Conservation (phyloP, 352 stramenopile genomes). For the Pythium periplocum region DNA sequence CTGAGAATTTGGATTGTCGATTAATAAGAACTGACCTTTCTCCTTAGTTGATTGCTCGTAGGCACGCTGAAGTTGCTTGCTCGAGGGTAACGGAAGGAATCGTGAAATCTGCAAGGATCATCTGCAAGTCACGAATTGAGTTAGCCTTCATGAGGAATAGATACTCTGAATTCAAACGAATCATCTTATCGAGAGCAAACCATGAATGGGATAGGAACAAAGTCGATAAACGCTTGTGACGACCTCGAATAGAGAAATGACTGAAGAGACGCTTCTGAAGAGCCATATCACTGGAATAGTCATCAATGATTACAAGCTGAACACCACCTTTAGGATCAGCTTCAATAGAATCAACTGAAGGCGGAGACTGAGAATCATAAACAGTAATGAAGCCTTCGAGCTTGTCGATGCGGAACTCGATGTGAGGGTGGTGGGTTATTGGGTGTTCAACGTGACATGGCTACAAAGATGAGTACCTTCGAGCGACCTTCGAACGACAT, state of each 20-base stretch:
- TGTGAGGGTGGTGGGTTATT: too few relatives aligned
- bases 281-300: slow-evolving; percentile 23
- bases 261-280: slow-evolving; percentile 26
- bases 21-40: too few relatives aligned
- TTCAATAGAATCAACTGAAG: slow-evolving; percentile 25
- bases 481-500: too few relatives aligned
- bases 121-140: slow-evolving; percentile 24
- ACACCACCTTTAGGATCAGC: slow-evolving; percentile 6
- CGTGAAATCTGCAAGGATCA: slow-evolving; percentile 25
- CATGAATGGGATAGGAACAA: too few relatives aligned
- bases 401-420: background rate
- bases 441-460: too few relatives aligned
- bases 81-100: slow-evolving; percentile 1
- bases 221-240: slow-evolving; percentile 17
- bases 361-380: slow-evolving; percentile 16
- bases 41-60: too few relatives aligned
- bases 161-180: slow-evolving; percentile 25
- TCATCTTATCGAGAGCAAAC: slow-evolving; percentile 34
- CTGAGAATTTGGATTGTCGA: too few relatives aligned
- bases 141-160: slow-evolving; percentile 24
- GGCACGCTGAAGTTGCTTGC: too few relatives aligned
- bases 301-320: slow-evolving; percentile 27
- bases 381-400: slow-evolving; percentile 22
- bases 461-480: too few relatives aligned
- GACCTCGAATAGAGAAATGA: slow-evolving; percentile 25